These are phyloP conservation scores for Penicillium crystallinum DNA, from an alignment of 495 filamentous ascomycete species.

Conservation along the genomic window DNA sequence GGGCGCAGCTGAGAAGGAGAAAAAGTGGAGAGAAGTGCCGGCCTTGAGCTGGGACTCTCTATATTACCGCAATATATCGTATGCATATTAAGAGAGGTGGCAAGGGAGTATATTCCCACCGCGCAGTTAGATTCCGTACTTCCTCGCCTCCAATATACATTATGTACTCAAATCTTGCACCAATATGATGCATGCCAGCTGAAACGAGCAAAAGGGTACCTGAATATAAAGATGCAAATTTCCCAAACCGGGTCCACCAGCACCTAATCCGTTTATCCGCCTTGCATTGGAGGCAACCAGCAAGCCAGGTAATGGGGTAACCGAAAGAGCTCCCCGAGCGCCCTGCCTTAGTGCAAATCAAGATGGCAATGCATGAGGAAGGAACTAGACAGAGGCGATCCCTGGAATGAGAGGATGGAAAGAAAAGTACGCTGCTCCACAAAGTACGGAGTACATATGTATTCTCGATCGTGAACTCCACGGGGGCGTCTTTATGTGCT, in stretches of 20 bases:
- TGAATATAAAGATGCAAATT: conserved; percentile 18
- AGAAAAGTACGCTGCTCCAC: background rate
- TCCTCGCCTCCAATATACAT: background rate
- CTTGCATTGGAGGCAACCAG: conserved; percentile 25
- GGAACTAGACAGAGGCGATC: background rate
- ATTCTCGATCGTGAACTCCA: conserved; percentile 15
- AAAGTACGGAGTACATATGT: background rate
- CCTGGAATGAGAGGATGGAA: background rate
- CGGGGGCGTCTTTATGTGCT: conserved; percentile 6
- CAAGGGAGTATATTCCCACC: background rate
- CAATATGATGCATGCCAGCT: conserved; percentile 9
- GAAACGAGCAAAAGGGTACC: conserved; percentile 12
- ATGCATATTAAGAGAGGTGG: background rate
- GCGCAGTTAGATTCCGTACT: background rate
- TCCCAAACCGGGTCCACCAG: conserved; percentile 1
- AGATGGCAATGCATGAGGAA: conserved; percentile 5
- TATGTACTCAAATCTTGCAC: background rate
- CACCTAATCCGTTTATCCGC: conserved; percentile 15
- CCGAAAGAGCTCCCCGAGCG: conserved; percentile 5
- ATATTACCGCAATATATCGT: background rate
- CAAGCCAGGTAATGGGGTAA: conserved; percentile 21
- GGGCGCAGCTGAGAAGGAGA: background rate
- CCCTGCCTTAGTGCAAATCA: background rate
- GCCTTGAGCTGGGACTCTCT: background rate
- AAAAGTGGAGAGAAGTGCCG: background rate